phyloP scores from a whole-genome alignment of 345 rosid genomes.

The Corchorus capsularis region DNA sequence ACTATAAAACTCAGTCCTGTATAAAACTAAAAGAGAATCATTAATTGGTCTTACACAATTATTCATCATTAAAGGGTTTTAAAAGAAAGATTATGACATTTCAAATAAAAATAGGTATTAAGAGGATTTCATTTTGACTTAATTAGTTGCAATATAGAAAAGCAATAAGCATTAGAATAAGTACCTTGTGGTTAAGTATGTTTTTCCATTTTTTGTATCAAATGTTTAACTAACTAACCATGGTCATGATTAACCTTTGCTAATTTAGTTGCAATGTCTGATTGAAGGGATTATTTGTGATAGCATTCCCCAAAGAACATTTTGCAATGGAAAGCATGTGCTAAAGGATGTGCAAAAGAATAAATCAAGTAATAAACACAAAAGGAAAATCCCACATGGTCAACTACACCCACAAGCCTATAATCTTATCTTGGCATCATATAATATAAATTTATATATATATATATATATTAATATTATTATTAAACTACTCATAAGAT shows the following conservation, averaged over 20 bases:
- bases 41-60: not conserved
- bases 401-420: constrained; percentile 2
- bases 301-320: constrained; percentile 1
- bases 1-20: not conserved
- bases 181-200: too few species aligned
- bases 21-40: not conserved
- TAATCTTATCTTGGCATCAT: not conserved
- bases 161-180: too few species aligned
- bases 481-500: constrained; percentile 7
- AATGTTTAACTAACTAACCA: not conserved
- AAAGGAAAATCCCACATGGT: constrained; percentile 7
- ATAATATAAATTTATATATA: not conserved
- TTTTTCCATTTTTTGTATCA: not conserved
- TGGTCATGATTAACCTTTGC: not conserved
- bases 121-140: not conserved
- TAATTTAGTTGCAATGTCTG: not conserved
- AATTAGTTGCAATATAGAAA: not conserved
- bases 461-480: not conserved
- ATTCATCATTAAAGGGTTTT: not conserved
- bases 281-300: not conserved
- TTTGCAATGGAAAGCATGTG: constrained; percentile 11
- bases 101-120: not conserved
- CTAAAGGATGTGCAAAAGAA: not conserved
- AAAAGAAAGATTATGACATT: not conserved
- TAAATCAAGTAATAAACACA: not conserved